Percentiles rank a stretch among this genome's conserved stretches.
Evolutionary conservation across 1,284 basidiomycete species (phyloP).

Genomic region (Athelia sp.): DNA sequence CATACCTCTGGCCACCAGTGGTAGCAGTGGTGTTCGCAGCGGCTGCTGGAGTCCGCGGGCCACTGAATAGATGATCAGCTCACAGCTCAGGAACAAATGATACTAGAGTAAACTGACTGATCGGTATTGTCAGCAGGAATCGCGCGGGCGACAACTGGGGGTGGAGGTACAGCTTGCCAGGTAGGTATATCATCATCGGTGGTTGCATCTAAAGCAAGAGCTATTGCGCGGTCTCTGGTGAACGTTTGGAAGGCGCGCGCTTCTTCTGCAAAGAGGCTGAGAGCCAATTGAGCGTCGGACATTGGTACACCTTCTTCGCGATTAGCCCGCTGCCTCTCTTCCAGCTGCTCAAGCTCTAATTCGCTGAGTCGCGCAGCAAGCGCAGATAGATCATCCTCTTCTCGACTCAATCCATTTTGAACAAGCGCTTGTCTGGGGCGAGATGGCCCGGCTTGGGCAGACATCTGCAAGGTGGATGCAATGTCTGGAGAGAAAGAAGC

Average conservation of each 20-base stretch:
- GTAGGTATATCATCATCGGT: not conserved
- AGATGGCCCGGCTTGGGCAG: constrained; percentile 1
- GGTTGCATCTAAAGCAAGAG: constrained; percentile 5
- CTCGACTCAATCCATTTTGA: not conserved
- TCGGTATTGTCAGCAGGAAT: too few species aligned
- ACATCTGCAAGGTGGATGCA: not conserved
- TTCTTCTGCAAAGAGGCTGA: constrained; percentile 21
- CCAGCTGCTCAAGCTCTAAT: not conserved
- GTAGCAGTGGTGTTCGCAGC: too few species aligned
- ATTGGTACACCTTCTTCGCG: constrained; percentile 1
- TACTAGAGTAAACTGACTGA: too few species aligned
- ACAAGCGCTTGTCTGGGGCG: not conserved
- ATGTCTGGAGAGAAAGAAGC: too few species aligned
- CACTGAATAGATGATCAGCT: too few species aligned
- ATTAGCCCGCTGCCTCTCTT: not conserved
- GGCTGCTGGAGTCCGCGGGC: too few species aligned
- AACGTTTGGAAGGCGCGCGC: constrained; percentile 13
- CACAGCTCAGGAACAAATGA: too few species aligned
- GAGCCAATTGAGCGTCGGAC: constrained; percentile 20
- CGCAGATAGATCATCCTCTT: not conserved
- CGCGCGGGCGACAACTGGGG: too few species aligned
- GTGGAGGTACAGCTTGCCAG: not conserved
- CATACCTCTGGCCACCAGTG: too few species aligned
- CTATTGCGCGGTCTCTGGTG: constrained; percentile 18
- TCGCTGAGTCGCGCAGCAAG: not conserved